Evolutionary conservation across 192 early-diverging fungal species (phyloP).

Genomic region (Irineochytrium annulatum): DNA sequence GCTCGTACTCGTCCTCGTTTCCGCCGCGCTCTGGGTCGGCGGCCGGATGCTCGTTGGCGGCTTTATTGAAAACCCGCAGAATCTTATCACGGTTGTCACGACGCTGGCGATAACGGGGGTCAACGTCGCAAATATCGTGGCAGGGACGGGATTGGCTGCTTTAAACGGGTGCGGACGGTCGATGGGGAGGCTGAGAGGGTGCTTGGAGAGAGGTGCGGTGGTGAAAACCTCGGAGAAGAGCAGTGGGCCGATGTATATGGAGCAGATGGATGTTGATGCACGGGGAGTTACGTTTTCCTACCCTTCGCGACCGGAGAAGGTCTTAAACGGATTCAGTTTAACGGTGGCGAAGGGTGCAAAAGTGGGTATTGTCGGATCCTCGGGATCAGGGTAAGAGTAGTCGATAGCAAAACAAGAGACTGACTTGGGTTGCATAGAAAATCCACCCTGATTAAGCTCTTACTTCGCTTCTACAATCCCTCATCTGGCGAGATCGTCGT

Average conservation of each 20-base stretch:
- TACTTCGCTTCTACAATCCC: slow-evolving; percentile 80
- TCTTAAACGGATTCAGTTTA: background rate
- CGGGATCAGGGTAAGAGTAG: background rate
- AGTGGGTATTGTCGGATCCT: background rate
- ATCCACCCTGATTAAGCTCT: slow-evolving; percentile 75
- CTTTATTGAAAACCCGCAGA: background rate
- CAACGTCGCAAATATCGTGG: background rate
- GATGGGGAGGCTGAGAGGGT: background rate
- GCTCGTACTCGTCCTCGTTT: background rate
- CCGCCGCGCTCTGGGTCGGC: background rate
- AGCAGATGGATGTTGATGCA: background rate
- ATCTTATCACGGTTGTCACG: background rate
- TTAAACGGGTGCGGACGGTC: background rate
- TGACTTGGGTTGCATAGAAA: slow-evolving; percentile 42
- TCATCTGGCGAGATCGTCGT: slow-evolving; percentile 53
- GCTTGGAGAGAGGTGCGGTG: background rate
- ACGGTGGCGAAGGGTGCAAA: background rate
- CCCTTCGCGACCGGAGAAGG: background rate
- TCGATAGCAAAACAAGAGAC: background rate
- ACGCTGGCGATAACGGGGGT: background rate
- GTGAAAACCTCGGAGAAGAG: no score
- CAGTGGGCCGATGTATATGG: background rate
- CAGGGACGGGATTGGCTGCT: background rate
- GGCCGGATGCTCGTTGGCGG: background rate
- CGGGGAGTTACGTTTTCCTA: background rate